Conservation (phyloP, 495 filamentous ascomycete species). For the Xylaria flabelliformis region DNA sequence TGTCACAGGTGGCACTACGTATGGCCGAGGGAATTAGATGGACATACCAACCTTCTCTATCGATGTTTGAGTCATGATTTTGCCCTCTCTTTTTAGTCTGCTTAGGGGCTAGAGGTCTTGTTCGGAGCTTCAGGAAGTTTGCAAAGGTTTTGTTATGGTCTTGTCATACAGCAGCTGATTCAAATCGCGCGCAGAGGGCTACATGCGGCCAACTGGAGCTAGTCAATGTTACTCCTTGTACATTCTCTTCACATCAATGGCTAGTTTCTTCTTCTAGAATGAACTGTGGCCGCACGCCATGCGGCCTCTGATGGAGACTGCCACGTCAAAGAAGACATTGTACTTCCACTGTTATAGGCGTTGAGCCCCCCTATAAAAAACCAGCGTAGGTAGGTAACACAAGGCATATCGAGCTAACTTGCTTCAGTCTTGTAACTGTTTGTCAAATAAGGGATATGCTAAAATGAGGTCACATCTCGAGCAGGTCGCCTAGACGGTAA, state of each 20-base stretch:
- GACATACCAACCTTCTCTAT: conserved; percentile 6
- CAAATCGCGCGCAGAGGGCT: conserved; percentile 26
- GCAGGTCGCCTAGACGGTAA: conserved; percentile 30
- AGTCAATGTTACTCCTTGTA: conserved; percentile 12
- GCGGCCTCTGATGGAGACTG: conserved; percentile 37
- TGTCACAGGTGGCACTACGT: neutral
- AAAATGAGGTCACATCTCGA: conserved; percentile 31
- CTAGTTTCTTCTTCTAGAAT: conserved; percentile 28
- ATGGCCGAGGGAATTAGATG: neutral
- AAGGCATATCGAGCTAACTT: conserved; percentile 38
- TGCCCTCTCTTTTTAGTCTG: neutral
- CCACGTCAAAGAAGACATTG: conserved; percentile 31
- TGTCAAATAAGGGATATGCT: conserved; percentile 26
- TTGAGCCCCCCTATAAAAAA: conserved; percentile 36
- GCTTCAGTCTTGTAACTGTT: conserved; percentile 18
- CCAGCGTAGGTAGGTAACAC: conserved; percentile 39
- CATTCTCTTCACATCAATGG: conserved; percentile 20
- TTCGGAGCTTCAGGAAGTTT: neutral
- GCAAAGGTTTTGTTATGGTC: conserved; percentile 29
- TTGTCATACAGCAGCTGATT: conserved; percentile 40
- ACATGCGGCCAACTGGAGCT: conserved; percentile 18
- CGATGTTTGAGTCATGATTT: neutral
- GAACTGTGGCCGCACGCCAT: conserved; percentile 31
- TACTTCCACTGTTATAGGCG: conserved; percentile 33
- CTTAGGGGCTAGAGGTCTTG: neutral